These are phyloP conservation scores for Saccharum hybrid DNA, from an alignment of 202 grass and related monocot species.

Conservation along the genomic window DNA sequence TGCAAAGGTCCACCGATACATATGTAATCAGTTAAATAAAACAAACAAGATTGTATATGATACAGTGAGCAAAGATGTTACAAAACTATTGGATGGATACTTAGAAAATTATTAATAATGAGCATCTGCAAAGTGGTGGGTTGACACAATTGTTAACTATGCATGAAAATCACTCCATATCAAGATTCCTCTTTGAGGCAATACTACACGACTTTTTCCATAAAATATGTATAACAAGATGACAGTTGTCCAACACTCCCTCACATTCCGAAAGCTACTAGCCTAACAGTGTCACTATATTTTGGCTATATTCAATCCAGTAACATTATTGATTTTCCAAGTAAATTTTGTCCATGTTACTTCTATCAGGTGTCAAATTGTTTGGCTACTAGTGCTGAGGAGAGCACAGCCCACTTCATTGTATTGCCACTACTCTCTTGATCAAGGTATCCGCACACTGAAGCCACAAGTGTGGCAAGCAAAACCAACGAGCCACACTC, in stretches of 20 bases:
- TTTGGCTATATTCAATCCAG: background rate
- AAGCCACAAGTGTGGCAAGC: background rate
- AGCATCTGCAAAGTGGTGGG: background rate
- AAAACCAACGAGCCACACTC: constrained; percentile 17
- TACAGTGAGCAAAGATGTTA: constrained; percentile 11
- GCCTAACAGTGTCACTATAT: background rate
- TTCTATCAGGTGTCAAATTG: constrained; percentile 30
- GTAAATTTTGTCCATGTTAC: constrained; percentile 17
- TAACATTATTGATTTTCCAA: constrained; percentile 2
- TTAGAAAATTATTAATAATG: background rate
- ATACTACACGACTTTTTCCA: background rate
- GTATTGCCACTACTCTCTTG: background rate
- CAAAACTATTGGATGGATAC: background rate
- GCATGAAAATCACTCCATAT: background rate
- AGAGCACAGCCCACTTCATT: constrained; percentile 10
- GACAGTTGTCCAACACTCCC: background rate
- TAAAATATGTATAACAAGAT: background rate
- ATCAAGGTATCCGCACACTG: constrained; percentile 5
- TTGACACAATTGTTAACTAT: background rate
- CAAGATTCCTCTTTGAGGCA: background rate
- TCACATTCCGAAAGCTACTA: constrained; percentile 13
- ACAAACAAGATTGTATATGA: constrained; percentile 5
- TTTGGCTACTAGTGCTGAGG: constrained; percentile 14
- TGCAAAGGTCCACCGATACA: constrained; percentile 6
- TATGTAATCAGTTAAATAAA: constrained; percentile 35